Percentiles rank a stretch among this genome's conserved stretches.
phyloP scores from a whole-genome alignment of 331 rosid genomes.

The Acacia pycnantha region DNA sequence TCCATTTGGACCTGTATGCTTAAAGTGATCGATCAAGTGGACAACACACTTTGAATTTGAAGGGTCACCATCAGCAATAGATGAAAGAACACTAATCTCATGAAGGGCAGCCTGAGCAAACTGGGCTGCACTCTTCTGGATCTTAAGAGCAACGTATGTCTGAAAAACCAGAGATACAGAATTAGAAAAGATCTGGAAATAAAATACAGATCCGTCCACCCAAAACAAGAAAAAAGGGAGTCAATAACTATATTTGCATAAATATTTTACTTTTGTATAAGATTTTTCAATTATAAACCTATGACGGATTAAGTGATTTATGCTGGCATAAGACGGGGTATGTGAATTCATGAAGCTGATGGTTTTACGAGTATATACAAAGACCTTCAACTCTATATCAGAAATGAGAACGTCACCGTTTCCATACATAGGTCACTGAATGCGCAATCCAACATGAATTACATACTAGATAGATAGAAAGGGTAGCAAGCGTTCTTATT shows the following conservation, averaged over 20 bases:
- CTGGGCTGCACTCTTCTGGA: slow-evolving; percentile 95
- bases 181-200: slow-evolving; percentile 15
- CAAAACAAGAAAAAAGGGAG: neutral
- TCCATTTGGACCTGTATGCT: slow-evolving; percentile 95
- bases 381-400: slow-evolving; percentile 24
- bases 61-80: slow-evolving; percentile 65
- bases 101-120: slow-evolving; percentile 96
- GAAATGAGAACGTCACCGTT: slow-evolving; percentile 11
- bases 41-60: slow-evolving; percentile 74
- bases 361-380: neutral
- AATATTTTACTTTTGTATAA: neutral
- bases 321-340: neutral
- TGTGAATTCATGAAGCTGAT: slow-evolving; percentile 2
- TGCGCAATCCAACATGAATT: slow-evolving; percentile 21
- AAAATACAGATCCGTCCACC: neutral
- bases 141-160: slow-evolving; percentile 94
- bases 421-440: slow-evolving; percentile 7
- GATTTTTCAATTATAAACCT: slow-evolving; percentile 6
- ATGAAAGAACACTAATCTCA: slow-evolving; percentile 80
- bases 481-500: slow-evolving; percentile 12
- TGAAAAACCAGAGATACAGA: slow-evolving; percentile 29
- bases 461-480: neutral
- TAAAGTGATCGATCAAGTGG: slow-evolving; percentile 84
- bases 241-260: neutral
- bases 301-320: slow-evolving; percentile 2